These are phyloP conservation scores for Colletotrichum viniferum DNA, from an alignment of 2,329 filamentous ascomycete genomes.

Conservation along the genomic window DNA sequence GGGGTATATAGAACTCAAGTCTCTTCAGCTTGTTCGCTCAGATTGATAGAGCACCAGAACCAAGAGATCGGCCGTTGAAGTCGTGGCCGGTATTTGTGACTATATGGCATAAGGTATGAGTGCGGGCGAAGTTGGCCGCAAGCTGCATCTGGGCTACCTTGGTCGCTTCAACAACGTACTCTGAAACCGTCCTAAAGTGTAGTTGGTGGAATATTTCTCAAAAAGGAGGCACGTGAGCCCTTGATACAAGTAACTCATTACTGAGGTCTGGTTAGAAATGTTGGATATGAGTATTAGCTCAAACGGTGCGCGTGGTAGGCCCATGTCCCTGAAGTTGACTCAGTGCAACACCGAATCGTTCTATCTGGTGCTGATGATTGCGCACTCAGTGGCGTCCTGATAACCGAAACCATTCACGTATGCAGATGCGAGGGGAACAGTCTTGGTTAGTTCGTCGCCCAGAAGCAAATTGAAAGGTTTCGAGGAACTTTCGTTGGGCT, in stretches of 20 bases:
- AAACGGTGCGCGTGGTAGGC: slow-evolving; percentile 8
- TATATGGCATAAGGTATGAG: slow-evolving; percentile 51
- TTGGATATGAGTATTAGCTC: neutral
- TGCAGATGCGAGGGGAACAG: slow-evolving; percentile 30
- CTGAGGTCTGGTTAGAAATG: slow-evolving; percentile 27
- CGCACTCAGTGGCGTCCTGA: slow-evolving; percentile 30
- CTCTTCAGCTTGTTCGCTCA: slow-evolving; percentile 44
- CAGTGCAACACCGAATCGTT: neutral
- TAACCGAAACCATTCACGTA: slow-evolving; percentile 31
- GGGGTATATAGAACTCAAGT: slow-evolving; percentile 40
- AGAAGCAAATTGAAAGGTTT: slow-evolving; percentile 36
- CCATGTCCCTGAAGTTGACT: no score
- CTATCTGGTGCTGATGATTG: slow-evolving; percentile 21
- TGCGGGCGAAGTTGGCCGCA: slow-evolving; percentile 50
- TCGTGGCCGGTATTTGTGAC: slow-evolving; percentile 47
- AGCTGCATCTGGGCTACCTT: slow-evolving; percentile 44
- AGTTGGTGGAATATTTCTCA: neutral
- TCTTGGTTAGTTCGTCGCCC: slow-evolving; percentile 31
- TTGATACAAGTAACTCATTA: slow-evolving; percentile 24
- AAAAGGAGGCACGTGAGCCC: neutral
- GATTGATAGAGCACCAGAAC: slow-evolving; percentile 37
- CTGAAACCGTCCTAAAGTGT: neutral
- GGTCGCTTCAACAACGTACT: neutral
- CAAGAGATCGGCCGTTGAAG: slow-evolving; percentile 37
- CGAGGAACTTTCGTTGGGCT: slow-evolving; percentile 31